Evolutionary conservation across 176 grass and related monocot genomes (phyloP).

Genomic region (Elaeis guineensis): DNA sequence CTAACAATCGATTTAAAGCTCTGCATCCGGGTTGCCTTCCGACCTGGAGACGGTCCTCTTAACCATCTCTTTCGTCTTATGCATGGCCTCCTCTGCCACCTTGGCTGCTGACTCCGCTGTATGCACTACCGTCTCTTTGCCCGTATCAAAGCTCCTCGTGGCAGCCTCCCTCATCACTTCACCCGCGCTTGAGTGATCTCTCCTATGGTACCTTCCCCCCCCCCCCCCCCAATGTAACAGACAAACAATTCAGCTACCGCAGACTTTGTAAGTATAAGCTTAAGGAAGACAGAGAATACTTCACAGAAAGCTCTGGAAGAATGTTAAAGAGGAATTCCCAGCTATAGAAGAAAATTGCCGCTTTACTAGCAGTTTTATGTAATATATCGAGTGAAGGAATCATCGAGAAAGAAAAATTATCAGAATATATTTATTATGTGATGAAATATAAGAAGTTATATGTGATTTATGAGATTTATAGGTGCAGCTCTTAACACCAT

Average conservation of each 20-base stretch:
- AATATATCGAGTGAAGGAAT: too few species aligned
- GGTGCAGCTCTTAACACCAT: too few species aligned
- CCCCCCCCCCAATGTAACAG: not conserved
- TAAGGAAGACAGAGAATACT: too few species aligned
- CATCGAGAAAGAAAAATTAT: too few species aligned
- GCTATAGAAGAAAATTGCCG: too few species aligned
- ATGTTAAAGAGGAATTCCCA: too few species aligned
- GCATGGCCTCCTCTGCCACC: constrained; percentile 30
- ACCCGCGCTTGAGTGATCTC: not conserved
- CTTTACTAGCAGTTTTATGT: too few species aligned
- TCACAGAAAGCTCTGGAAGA: too few species aligned
- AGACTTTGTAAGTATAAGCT: too few species aligned
- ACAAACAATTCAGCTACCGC: not conserved
- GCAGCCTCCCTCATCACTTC: constrained; percentile 28
- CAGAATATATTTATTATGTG: too few species aligned
- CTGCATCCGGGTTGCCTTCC: constrained; percentile 7
- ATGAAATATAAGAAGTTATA: too few species aligned
- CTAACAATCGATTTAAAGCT: constrained; percentile 7
- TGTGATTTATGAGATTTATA: too few species aligned
- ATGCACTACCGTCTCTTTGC: constrained; percentile 41
- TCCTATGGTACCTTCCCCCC: not conserved
- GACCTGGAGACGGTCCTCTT: constrained; percentile 36
- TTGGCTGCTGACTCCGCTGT: constrained; percentile 47
- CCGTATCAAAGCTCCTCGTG: constrained; percentile 37
- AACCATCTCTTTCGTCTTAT: constrained; percentile 40